phyloP scores from a whole-genome alignment of 2,329 filamentous ascomycete genomes.

The Colletotrichum tanaceti region DNA sequence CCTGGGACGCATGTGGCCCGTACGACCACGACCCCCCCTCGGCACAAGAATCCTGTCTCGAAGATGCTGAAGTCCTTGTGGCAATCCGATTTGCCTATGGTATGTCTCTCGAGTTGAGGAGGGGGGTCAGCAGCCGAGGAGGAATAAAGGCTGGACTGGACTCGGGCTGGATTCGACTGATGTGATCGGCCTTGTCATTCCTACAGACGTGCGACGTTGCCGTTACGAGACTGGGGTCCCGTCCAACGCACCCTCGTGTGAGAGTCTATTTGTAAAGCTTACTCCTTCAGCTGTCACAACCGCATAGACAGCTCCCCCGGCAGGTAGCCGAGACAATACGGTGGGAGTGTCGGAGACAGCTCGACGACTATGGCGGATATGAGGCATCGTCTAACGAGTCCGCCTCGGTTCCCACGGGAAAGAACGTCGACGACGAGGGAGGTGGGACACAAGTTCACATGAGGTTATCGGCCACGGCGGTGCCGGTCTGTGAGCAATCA shows the following conservation, averaged over 20 bases:
- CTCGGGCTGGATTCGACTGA: not conserved
- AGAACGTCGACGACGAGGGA: not conserved
- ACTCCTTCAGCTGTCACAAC: conserved; percentile 24
- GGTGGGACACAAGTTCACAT: not conserved
- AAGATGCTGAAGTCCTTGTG: too few relatives aligned
- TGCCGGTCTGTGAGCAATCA: not conserved
- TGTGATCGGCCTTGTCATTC: not conserved
- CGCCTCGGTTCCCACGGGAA: not conserved
- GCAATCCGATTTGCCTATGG: too few relatives aligned
- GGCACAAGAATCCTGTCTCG: too few relatives aligned
- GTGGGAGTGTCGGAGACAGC: not conserved
- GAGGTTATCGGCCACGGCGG: not conserved
- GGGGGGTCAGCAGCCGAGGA: not conserved
- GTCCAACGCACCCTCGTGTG: not conserved
- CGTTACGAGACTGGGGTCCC: not conserved
- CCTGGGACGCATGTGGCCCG: not conserved
- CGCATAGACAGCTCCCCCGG: conserved; percentile 1
- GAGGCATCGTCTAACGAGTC: not conserved
- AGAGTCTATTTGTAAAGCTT: not conserved
- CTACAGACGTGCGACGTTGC: not conserved
- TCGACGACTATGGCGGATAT: not conserved
- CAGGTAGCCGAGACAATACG: conserved; percentile 23
- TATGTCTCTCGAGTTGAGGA: not conserved
- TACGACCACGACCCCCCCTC: not conserved
- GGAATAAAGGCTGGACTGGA: not conserved